Evolutionary conservation across 2,329 filamentous ascomycete genomes (phyloP).

Genomic region (Alternaria novae-zelandiae): DNA sequence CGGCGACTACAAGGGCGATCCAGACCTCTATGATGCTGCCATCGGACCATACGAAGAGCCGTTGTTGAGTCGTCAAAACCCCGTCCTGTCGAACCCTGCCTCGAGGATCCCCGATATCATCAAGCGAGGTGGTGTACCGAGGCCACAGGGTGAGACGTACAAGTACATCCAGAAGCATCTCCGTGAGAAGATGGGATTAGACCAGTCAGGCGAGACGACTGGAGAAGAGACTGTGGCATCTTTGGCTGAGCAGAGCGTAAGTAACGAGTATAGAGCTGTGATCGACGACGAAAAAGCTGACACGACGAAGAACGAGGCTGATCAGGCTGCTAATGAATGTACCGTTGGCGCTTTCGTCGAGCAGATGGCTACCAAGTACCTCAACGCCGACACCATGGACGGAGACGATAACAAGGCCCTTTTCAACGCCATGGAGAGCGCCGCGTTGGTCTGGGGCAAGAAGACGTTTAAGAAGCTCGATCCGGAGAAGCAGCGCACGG

Average conservation of each 20-base stretch:
- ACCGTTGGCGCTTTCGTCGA: conserved; percentile 15
- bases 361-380: conserved; percentile 3
- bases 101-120: conserved; percentile 15
- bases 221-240: background rate
- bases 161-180: conserved; percentile 5
- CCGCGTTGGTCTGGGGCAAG: conserved; percentile 21
- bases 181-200: background rate
- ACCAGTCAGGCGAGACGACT: background rate
- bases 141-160: conserved; percentile 2
- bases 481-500: background rate
- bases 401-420: conserved; percentile 23
- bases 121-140: conserved; percentile 3
- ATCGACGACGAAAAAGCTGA: background rate
- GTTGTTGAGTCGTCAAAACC: conserved; percentile 16
- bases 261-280: background rate
- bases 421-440: conserved; percentile 7
- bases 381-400: conserved; percentile 1
- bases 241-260: background rate
- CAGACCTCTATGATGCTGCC: background rate
- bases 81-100: conserved; percentile 13
- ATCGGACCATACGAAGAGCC: conserved; percentile 17
- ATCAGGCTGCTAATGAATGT: background rate
- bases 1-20: background rate
- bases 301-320: background rate
- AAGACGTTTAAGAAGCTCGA: conserved; percentile 5